phyloP scores from a whole-genome alignment of 148 eudicot genomes.

The Rhododendron henanense region DNA sequence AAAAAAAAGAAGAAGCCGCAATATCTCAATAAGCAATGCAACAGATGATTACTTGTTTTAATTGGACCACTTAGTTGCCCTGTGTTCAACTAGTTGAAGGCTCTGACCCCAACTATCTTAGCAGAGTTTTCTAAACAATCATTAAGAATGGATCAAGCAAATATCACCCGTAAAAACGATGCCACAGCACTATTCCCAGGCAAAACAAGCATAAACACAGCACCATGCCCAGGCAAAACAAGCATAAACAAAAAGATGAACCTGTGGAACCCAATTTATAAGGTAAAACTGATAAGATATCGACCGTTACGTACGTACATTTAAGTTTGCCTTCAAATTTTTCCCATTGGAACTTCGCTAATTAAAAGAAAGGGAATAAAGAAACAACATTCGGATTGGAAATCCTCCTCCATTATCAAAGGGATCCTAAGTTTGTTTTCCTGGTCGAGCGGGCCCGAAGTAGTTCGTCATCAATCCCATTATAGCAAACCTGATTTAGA shows the following conservation, averaged over 20 bases:
- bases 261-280: not conserved
- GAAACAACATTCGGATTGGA: not conserved
- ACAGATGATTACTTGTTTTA: not conserved
- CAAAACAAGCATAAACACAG: not conserved
- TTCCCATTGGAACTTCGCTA: not conserved
- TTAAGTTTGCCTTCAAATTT: not conserved
- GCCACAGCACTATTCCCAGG: not conserved
- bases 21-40: not conserved
- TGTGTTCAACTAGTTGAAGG: too few relatives aligned
- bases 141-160: not conserved
- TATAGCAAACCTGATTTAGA: conserved; percentile 48
- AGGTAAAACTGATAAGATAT: not conserved
- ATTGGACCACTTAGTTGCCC: not conserved
- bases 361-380: not conserved
- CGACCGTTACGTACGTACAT: not conserved
- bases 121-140: too few relatives aligned
- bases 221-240: not conserved
- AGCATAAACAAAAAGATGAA: not conserved
- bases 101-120: too few relatives aligned
- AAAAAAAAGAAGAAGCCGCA: not conserved
- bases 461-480: conserved; percentile 62
- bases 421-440: not conserved
- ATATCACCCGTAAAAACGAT: too few relatives aligned
- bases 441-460: conserved; percentile 40
- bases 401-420: not conserved